These are phyloP conservation scores for Fraxinus pennsylvanica DNA, from an alignment of 257 asterid genomes.

Conservation along the genomic window DNA sequence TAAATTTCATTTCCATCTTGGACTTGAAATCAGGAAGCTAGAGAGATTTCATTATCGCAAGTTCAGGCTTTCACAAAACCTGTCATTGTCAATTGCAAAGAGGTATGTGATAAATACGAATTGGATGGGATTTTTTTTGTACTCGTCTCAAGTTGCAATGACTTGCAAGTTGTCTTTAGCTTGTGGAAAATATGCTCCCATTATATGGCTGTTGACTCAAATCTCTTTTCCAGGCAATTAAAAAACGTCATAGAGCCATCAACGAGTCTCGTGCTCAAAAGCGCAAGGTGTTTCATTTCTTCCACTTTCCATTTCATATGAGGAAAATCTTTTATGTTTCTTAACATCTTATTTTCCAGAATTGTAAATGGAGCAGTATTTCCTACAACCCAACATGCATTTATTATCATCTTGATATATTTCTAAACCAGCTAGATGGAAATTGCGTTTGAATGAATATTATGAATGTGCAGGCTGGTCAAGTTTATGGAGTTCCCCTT, in stretches of 20 bases:
- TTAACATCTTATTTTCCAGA: conserved; percentile 4
- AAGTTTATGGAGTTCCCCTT: conserved; percentile 96
- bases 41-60: conserved; percentile 80
- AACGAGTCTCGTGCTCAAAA: conserved; percentile 94
- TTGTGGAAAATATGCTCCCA: conserved; percentile 14
- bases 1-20: conserved; percentile 18
- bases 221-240: conserved; percentile 64
- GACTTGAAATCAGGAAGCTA: conserved; percentile 58
- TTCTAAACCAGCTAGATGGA: conserved; percentile 11
- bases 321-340: neutral
- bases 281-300: conserved; percentile 67
- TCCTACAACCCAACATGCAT: neutral
- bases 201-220: conserved; percentile 21
- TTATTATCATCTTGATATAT: conserved; percentile 15
- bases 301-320: conserved; percentile 26
- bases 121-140: conserved; percentile 11
- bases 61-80: conserved; percentile 66
- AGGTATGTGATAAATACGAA: conserved; percentile 49
- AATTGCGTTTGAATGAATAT: neutral
- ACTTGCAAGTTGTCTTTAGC: conserved; percentile 8
- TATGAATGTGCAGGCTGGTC: conserved; percentile 75
- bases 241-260: conserved; percentile 88
- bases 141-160: neutral
- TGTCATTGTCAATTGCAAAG: conserved; percentile 71
- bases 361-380: conserved; percentile 11